Evolutionary conservation across 257 asterid species (phyloP).

Genomic region (Prunella vulgaris): DNA sequence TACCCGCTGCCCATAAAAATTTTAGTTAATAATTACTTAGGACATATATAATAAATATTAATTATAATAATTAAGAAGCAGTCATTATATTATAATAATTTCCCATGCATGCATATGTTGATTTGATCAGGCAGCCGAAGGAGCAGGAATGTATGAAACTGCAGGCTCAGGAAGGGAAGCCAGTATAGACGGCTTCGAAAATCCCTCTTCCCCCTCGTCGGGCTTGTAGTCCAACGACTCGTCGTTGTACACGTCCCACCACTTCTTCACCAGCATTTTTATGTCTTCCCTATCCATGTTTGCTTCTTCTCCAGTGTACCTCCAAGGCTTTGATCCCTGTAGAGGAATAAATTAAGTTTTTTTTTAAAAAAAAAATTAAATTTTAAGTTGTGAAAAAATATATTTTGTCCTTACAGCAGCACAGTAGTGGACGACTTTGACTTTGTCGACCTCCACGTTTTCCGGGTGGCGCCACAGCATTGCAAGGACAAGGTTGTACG

Average conservation of each 20-base stretch:
- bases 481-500: constrained; percentile 61
- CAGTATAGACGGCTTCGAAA: constrained; percentile 43
- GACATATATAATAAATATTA: background rate
- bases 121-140: constrained; percentile 53
- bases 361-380: no score
- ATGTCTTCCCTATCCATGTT: constrained; percentile 70
- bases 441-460: constrained; percentile 46
- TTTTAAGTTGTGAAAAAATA: no score
- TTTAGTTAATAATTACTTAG: background rate
- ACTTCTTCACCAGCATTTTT: constrained; percentile 51
- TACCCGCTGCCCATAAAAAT: constrained; percentile 18
- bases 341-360: no score
- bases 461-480: constrained; percentile 79
- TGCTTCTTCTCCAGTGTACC: constrained; percentile 53
- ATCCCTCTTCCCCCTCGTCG: constrained; percentile 26
- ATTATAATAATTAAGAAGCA: background rate
- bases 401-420: constrained; percentile 47
- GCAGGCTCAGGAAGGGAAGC: constrained; percentile 48
- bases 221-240: constrained; percentile 50
- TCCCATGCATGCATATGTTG: background rate
- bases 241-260: constrained; percentile 64
- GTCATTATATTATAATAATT: background rate
- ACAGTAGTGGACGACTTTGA: constrained; percentile 68
- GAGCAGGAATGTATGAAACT: constrained; percentile 51
- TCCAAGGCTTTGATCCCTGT: constrained; percentile 70